Conservation (phyloP, 2,329 filamentous ascomycete genomes). For the Grosmannia serpens region DNA sequence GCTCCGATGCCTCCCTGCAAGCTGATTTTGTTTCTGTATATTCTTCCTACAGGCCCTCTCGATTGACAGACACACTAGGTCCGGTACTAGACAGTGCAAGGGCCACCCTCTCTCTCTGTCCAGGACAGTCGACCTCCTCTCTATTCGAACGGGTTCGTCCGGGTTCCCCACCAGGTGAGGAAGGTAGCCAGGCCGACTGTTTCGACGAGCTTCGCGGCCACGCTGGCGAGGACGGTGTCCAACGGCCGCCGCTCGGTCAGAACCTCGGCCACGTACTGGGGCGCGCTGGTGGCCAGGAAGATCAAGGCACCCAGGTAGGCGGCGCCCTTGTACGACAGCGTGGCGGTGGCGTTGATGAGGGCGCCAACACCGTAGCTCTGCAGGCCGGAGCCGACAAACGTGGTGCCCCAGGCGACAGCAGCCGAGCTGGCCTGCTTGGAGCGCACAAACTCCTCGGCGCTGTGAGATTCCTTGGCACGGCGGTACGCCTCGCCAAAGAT, state of each 20-base stretch:
- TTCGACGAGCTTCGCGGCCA: slow-evolving; percentile 77
- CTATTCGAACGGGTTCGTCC: slow-evolving; percentile 85
- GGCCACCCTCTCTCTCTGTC: background rate
- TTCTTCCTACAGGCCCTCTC: background rate
- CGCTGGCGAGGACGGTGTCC: slow-evolving; percentile 79
- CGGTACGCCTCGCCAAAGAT: slow-evolving; percentile 93
- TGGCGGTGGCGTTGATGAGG: slow-evolving; percentile 88
- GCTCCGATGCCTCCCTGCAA: no score
- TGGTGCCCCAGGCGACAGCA: slow-evolving; percentile 81
- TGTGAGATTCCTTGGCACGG: slow-evolving; percentile 81
- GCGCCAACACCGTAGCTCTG: slow-evolving; percentile 86
- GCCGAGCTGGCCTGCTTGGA: slow-evolving; percentile 86
- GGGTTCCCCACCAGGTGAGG: slow-evolving; percentile 95
- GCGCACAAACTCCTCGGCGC: slow-evolving; percentile 91
- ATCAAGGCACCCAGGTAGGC: slow-evolving; percentile 85
- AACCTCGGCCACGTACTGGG: slow-evolving; percentile 78
- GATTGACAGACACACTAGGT: background rate
- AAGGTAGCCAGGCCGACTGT: slow-evolving; percentile 85
- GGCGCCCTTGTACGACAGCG: slow-evolving; percentile 91
- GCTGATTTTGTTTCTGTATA: background rate
- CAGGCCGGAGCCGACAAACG: slow-evolving; percentile 75
- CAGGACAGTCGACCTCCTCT: background rate
- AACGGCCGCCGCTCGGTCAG: slow-evolving; percentile 84
- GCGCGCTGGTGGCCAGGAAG: slow-evolving; percentile 84
- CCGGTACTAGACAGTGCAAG: background rate